Evolutionary conservation across 2,329 filamentous ascomycete genomes (phyloP).

Genomic region (Penicillium crustosum): DNA sequence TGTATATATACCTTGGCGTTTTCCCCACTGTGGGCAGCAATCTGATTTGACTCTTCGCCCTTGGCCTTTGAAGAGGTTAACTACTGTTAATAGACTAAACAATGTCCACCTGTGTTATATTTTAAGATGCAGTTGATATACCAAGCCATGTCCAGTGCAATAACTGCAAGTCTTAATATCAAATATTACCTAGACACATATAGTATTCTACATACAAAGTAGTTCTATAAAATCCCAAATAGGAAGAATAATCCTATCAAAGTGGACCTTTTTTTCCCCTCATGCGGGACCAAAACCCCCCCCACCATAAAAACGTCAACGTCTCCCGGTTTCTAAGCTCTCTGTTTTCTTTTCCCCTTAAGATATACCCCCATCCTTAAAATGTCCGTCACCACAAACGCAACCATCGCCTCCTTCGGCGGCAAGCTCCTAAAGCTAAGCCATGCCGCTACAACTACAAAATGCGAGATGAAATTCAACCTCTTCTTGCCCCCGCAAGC

Average conservation of each 20-base stretch:
- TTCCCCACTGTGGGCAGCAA: slow-evolving; percentile 20
- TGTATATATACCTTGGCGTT: slow-evolving; percentile 8
- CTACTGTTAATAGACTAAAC: background rate
- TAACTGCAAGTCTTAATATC: background rate
- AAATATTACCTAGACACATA: background rate
- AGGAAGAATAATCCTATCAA: slow-evolving; percentile 4
- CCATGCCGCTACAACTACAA: slow-evolving; percentile 75
- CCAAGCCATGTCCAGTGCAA: background rate
- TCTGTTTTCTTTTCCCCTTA: background rate
- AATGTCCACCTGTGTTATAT: background rate
- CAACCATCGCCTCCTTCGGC: slow-evolving; percentile 86
- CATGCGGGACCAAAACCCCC: slow-evolving; percentile 25
- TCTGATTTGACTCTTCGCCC: slow-evolving; percentile 11
- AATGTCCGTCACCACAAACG: slow-evolving; percentile 87
- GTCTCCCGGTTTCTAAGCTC: background rate
- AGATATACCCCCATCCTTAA: background rate
- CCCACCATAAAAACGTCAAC: slow-evolving; percentile 20
- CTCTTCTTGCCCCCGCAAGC: slow-evolving; percentile 82
- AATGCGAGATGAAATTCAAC: slow-evolving; percentile 89
- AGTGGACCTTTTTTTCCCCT: slow-evolving; percentile 30
- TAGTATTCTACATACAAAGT: background rate
- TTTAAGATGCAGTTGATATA: background rate
- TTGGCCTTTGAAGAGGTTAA: background rate
- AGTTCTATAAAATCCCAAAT: background rate
- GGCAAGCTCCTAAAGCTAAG: slow-evolving; percentile 93